Conservation (phyloP, 768 basidiomycete genomes). For the Leccinellum luteum region DNA sequence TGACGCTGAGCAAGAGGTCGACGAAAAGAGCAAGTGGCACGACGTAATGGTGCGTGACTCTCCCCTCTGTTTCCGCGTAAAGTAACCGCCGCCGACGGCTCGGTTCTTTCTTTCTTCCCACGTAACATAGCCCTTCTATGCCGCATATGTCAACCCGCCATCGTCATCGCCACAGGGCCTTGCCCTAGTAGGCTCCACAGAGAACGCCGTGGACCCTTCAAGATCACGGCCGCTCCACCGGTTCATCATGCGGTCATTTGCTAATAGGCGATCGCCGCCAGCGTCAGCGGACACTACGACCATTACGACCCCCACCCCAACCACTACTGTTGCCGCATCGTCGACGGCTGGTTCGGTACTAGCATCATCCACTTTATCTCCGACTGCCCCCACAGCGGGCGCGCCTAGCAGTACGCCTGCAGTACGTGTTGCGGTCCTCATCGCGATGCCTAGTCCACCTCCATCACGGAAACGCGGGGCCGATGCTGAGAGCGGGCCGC, state of each 20-base stretch:
- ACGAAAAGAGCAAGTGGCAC: slow-evolving; percentile 27
- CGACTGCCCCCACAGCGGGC: neutral
- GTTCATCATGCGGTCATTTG: slow-evolving; percentile 20
- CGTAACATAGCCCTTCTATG: slow-evolving; percentile 23
- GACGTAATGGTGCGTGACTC: slow-evolving; percentile 26
- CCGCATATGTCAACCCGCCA: slow-evolving; percentile 15
- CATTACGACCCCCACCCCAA: neutral
- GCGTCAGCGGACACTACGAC: slow-evolving; percentile 5
- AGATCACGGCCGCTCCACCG: slow-evolving; percentile 6
- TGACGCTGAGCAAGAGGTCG: slow-evolving; percentile 9
- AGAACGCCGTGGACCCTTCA: neutral
- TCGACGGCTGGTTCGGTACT: neutral
- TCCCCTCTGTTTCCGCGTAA: neutral
- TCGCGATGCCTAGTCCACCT: slow-evolving; percentile 40
- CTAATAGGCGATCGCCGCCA: slow-evolving; percentile 11
- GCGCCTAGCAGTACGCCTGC: slow-evolving; percentile 12
- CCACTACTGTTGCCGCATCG: neutral
- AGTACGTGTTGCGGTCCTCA: slow-evolving; percentile 41
- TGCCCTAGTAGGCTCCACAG: neutral
- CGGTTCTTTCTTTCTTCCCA: neutral
- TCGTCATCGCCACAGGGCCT: slow-evolving; percentile 7
- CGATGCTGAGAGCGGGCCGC: slow-evolving; percentile 25
- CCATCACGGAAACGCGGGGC: neutral
- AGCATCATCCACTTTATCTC: slow-evolving; percentile 9
- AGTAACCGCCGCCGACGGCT: neutral